Evolutionary conservation across 192 early-diverging fungal genomes (phyloP).

Genomic region (Backusella mclennaniae): DNA sequence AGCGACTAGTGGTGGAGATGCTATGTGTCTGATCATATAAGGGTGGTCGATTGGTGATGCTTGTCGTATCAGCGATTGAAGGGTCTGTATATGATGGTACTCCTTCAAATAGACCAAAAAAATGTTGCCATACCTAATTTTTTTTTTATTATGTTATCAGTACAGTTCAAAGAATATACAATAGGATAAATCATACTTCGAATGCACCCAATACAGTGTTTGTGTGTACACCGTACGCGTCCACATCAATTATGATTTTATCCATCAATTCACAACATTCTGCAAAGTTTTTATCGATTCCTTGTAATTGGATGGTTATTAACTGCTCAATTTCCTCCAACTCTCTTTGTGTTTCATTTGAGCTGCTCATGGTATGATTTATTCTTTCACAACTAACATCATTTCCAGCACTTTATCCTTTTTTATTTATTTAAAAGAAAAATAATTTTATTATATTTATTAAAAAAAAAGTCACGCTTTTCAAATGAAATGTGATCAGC

Average conservation of each 20-base stretch:
- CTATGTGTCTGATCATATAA: background rate
- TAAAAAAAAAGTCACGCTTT: no score
- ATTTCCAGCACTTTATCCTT: background rate
- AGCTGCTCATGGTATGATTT: background rate
- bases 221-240: background rate
- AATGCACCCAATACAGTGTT: background rate
- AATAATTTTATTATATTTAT: background rate
- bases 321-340: background rate
- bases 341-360: background rate
- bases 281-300: background rate
- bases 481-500: no score
- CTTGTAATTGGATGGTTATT: background rate
- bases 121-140: background rate
- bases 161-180: background rate
- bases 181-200: background rate
- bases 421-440: background rate
- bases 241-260: background rate
- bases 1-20: background rate
- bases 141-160: background rate
- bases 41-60: slow-evolving; percentile 5
- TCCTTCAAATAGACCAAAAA: background rate
- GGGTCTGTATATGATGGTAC: background rate
- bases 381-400: background rate
- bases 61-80: background rate
- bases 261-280: background rate